Percentiles rank a stretch among this genome's conserved stretches.
Evolutionary conservation across 2,329 filamentous ascomycete genomes (phyloP).

Genomic region (Acrodontium crateriforme): DNA sequence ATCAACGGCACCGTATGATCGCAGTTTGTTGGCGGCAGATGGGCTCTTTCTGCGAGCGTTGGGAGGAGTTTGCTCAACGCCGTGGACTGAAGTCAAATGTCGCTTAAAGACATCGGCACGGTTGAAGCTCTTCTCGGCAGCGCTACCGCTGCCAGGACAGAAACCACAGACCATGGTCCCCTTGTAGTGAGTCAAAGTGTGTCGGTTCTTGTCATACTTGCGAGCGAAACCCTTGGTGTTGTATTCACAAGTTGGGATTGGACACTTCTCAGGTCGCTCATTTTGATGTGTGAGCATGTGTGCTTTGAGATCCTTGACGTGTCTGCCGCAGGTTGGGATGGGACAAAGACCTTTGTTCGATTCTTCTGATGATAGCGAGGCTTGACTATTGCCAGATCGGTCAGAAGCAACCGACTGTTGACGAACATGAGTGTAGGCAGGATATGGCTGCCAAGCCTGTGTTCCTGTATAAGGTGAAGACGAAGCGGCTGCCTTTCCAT

Average conservation of each 20-base stretch:
- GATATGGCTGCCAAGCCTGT: slow-evolving; percentile 41
- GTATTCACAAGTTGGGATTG: slow-evolving; percentile 83
- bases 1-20: slow-evolving; percentile 55
- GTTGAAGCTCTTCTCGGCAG: slow-evolving; percentile 90
- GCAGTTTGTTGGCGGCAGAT: slow-evolving; percentile 36
- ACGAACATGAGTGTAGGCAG: slow-evolving; percentile 30
- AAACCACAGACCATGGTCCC: slow-evolving; percentile 95
- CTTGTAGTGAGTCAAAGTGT: slow-evolving; percentile 91
- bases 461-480: slow-evolving; percentile 54
- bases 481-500: slow-evolving; percentile 31
- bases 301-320: slow-evolving; percentile 83
- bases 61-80: slow-evolving; percentile 82
- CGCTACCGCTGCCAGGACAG: slow-evolving; percentile 76
- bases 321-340: slow-evolving; percentile 68
- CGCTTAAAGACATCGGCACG: slow-evolving; percentile 92
- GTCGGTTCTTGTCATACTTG: slow-evolving; percentile 93
- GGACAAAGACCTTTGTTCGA: slow-evolving; percentile 60
- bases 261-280: slow-evolving; percentile 86
- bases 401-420: slow-evolving; percentile 58
- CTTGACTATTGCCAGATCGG: slow-evolving; percentile 48
- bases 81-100: slow-evolving; percentile 79
- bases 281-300: slow-evolving; percentile 91
- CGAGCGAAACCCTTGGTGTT: slow-evolving; percentile 83
- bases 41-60: slow-evolving; percentile 70
- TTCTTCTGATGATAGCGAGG: slow-evolving; percentile 21